These are phyloP conservation scores for Diaporthe sp. DNA, from an alignment of 2,329 filamentous ascomycete species.

Conservation along the genomic window DNA sequence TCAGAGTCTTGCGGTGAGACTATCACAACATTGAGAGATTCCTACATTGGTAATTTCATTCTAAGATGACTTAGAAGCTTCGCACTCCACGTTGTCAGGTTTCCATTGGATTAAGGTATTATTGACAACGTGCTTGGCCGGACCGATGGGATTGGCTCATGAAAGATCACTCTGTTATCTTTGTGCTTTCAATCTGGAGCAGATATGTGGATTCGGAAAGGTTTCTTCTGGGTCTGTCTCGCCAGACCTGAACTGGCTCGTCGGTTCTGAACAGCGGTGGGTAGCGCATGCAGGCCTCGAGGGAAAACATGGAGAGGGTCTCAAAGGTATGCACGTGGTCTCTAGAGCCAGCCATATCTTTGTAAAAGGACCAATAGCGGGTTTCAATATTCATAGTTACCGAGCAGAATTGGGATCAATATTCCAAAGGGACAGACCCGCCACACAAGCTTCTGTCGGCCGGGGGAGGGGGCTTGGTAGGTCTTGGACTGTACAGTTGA, in stretches of 20 bases:
- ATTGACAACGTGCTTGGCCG: not conserved
- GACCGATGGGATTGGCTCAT: slow-evolving; percentile 2
- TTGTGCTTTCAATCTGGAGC: not conserved
- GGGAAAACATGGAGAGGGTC: not conserved
- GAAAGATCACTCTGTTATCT: not conserved
- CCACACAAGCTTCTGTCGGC: not conserved
- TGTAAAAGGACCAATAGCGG: not conserved
- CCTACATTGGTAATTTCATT: too few species aligned
- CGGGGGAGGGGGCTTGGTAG: not conserved
- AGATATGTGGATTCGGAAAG: not conserved
- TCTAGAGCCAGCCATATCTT: not conserved
- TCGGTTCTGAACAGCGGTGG: not conserved
- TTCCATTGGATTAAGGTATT: not conserved
- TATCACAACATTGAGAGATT: not conserved
- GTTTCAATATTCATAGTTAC: too few species aligned
- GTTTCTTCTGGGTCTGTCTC: not conserved
- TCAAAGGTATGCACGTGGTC: not conserved
- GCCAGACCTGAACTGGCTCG: not conserved
- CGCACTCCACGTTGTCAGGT: not conserved
- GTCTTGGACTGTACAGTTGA: not conserved
- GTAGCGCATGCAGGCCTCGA: not conserved
- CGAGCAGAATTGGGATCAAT: not conserved
- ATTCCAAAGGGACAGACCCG: not conserved
- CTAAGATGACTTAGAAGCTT: too few species aligned
- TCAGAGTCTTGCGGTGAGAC: not conserved